Base-by-base conservation (phyloP, 139 green algal species). In the Diplosphaera chodatii region DNA sequence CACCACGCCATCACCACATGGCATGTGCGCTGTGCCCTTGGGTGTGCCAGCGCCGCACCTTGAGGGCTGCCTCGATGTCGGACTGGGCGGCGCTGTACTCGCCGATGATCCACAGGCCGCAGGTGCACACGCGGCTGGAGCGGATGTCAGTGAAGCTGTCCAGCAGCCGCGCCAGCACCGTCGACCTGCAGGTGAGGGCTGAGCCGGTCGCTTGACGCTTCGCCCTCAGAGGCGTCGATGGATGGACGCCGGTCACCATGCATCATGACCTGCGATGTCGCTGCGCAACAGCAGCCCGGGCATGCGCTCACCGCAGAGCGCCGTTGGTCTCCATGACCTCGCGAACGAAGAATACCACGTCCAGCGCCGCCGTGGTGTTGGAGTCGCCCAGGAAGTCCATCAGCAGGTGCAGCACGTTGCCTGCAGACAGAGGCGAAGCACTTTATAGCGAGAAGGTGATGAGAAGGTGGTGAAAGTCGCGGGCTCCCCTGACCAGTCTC, bases 321-420 rank as follows among this genome's bases (percentile, higher is more conserved):
- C 84, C 74, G 80, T 98, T 97, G 67, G 94, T 98, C 78, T 97
- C 88, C 68, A 92, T 88, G 69, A 99, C 97, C 78, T 99, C 95
- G 13, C 95, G 85, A 0, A 72, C 66, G 70, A 87, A 84, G 74
- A 71, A 77, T 10, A 78, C 79, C 23, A 88, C 83, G 69, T 96
- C 90, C 73, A 98, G 85, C 1, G 94, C 95, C 3, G 83, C 86
- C 29, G 91, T 86, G 25, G 83, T 87, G 82, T 93, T 96, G 70
- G 78, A 55, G 71, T 97, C 92, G 10, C 89, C 90, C 68, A 99
- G 79, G 84, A 99, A 99, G 79, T 99, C 95, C 92, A 98, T 98
- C 18, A 99, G 84, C 65, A 99, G 78, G 81, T 96, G 89, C 68
- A 99, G 88, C 48, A 99, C 95, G 31, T 69, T 88, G 68, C 40